Evolutionary conservation across 495 filamentous ascomycete species (phyloP).

Genomic region (Cryomyces antarcticus): DNA sequence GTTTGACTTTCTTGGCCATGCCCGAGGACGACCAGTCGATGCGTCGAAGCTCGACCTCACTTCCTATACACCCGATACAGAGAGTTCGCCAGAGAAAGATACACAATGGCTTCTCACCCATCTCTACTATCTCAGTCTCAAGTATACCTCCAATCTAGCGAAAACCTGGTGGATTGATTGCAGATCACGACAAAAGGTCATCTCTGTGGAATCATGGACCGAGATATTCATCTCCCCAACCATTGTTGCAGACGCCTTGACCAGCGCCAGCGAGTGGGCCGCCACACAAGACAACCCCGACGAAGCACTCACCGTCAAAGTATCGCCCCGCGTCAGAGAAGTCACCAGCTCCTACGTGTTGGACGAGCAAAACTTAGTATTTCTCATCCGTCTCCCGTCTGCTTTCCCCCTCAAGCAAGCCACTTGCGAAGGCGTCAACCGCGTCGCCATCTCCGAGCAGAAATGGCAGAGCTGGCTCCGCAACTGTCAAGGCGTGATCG

Average conservation of each 20-base stretch:
- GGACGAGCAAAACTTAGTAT: constrained; percentile 66
- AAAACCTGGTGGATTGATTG: constrained; percentile 74
- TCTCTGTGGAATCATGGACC: constrained; percentile 61
- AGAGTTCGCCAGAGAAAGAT: constrained; percentile 41
- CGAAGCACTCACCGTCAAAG: constrained; percentile 49
- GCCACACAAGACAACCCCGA: constrained; percentile 14
- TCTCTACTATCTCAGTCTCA: constrained; percentile 64
- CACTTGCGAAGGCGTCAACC: constrained; percentile 52
- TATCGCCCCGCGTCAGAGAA: constrained; percentile 47
- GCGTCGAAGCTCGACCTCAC: constrained; percentile 45
- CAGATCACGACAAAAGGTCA: constrained; percentile 52
- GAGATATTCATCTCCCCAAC: constrained; percentile 68
- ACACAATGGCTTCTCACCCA: constrained; percentile 70
- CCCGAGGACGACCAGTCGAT: constrained; percentile 45
- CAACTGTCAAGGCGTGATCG: constrained; percentile 79
- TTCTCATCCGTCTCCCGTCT: constrained; percentile 55
- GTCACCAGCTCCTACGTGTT: constrained; percentile 65
- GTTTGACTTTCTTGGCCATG: constrained; percentile 64
- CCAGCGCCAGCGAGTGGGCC: constrained; percentile 53
- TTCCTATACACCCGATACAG: constrained; percentile 39
- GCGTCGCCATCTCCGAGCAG: constrained; percentile 69
- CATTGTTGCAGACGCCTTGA: constrained; percentile 49
- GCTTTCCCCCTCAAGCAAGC: constrained; percentile 65
- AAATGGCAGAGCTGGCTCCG: constrained; percentile 78
- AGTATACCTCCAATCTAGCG: constrained; percentile 51